Conservation (phyloP, 805 yeast species). For the Zygotorulaspora danielsina region DNA sequence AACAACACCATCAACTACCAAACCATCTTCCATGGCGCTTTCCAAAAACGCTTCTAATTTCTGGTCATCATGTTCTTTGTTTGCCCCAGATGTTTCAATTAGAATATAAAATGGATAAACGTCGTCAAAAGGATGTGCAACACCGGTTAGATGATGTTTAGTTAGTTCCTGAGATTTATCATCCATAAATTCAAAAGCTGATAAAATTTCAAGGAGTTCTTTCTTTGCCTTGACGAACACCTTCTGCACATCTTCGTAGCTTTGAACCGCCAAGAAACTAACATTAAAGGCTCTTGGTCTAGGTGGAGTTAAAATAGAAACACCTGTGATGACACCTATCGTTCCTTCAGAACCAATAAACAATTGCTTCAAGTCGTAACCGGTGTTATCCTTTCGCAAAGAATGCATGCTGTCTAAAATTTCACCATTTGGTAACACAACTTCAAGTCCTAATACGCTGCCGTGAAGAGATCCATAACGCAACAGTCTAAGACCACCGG, state of each 20-base stretch:
- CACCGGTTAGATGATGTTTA: slow-evolving; percentile 51
- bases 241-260: slow-evolving; percentile 78
- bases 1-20: slow-evolving; percentile 88
- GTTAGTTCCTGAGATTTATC: slow-evolving; percentile 60
- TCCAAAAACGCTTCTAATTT: slow-evolving; percentile 85
- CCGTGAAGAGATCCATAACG: slow-evolving; percentile 94
- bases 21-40: slow-evolving; percentile 73
- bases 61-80: slow-evolving; percentile 86
- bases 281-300: slow-evolving; percentile 84
- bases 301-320: slow-evolving; percentile 83
- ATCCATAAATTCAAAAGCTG: slow-evolving; percentile 96
- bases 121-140: slow-evolving; percentile 71
- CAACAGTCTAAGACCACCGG: slow-evolving; percentile 86
- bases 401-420: slow-evolving; percentile 75
- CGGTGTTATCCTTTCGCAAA: slow-evolving; percentile 91
- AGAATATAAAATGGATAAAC: slow-evolving; percentile 85
- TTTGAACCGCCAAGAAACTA: slow-evolving; percentile 77
- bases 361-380: slow-evolving; percentile 86
- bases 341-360: slow-evolving; percentile 96
- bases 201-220: slow-evolving; percentile 78
- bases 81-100: slow-evolving; percentile 95
- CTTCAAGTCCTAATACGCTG: slow-evolving; percentile 84
- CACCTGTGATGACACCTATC: slow-evolving; percentile 84
- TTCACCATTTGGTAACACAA: slow-evolving; percentile 86
- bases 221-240: slow-evolving; percentile 73